These are phyloP conservation scores for Phlebopus sp. DNA, from an alignment of 1,284 basidiomycete genomes.

Conservation along the genomic window DNA sequence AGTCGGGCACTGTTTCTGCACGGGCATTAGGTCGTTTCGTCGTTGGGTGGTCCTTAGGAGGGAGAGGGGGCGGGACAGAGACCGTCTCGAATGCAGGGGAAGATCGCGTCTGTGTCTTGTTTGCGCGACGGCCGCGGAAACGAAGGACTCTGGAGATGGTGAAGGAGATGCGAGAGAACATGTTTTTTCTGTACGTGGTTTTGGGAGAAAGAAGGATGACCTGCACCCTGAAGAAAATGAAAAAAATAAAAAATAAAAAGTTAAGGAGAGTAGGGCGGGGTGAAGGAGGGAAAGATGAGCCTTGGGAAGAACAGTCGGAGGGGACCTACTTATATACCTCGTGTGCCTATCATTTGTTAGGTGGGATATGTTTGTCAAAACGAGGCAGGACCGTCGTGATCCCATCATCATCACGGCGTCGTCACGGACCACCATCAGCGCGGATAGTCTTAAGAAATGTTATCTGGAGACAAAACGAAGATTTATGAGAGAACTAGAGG, in stretches of 20 bases:
- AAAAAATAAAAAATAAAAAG: not conserved
- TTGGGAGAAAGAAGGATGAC: slow-evolving; percentile 7
- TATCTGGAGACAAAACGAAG: too few species aligned
- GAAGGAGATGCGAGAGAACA: slow-evolving; percentile 20
- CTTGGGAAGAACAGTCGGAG: not conserved
- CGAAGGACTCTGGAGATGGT: slow-evolving; percentile 17
- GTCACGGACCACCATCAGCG: not conserved
- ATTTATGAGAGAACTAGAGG: too few species aligned
- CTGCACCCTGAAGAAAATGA: slow-evolving; percentile 14
- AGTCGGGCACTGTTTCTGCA: too few species aligned
- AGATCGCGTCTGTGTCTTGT: not conserved
- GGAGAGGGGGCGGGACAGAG: not conserved
- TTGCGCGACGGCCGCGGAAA: slow-evolving; percentile 6
- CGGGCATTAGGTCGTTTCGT: too few species aligned
- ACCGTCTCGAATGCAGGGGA: not conserved
- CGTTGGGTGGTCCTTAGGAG: not conserved
- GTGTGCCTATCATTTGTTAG: slow-evolving; percentile 6
- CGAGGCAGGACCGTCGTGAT: not conserved
- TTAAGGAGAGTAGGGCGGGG: not conserved
- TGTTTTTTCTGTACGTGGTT: not conserved
- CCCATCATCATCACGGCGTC: not conserved
- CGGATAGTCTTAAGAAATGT: too few species aligned
- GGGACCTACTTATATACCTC: slow-evolving; percentile 1
- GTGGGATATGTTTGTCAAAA: not conserved
- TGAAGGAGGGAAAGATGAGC: not conserved